Percentiles rank a stretch among this genome's conserved stretches.
phyloP scores from a whole-genome alignment of 306 rosid species.

The Lagenaria siceraria region DNA sequence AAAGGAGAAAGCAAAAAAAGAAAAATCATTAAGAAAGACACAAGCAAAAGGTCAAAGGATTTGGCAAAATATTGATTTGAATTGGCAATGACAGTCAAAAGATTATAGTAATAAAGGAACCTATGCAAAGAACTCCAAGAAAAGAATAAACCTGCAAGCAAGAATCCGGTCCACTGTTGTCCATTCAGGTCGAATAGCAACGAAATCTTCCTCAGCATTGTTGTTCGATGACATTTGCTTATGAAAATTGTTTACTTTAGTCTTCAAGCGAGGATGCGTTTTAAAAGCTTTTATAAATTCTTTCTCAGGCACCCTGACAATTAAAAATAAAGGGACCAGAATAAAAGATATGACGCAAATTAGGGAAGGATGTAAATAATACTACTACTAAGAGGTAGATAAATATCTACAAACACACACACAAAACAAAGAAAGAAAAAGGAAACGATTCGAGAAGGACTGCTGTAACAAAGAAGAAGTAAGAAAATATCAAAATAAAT shows the following conservation, averaged over 20 bases:
- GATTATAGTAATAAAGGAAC: neutral
- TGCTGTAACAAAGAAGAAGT: neutral
- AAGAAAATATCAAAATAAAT: conserved; percentile 5
- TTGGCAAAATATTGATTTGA: neutral
- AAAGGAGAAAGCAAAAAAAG: no score
- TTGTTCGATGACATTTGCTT: conserved; percentile 61
- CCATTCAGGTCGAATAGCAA: conserved; percentile 96
- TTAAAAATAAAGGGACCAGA: conserved; percentile 5
- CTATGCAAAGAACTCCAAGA: neutral
- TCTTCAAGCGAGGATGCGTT: conserved; percentile 69
- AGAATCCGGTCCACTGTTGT: conserved; percentile 87
- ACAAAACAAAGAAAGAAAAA: neutral
- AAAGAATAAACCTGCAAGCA: conserved; percentile 67
- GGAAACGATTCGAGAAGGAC: neutral
- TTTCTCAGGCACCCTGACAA: conserved; percentile 82
- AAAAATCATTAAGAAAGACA: neutral
- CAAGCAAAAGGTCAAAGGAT: neutral
- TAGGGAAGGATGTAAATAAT: neutral
- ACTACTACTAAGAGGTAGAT: neutral
- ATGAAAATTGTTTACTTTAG: conserved; percentile 72
- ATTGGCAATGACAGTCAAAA: neutral
- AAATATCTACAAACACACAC: neutral
- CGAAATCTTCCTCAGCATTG: conserved; percentile 80
- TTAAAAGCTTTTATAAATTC: conserved; percentile 91
- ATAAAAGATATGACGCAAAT: neutral